phyloP scores from a whole-genome alignment of 768 basidiomycete genomes.

The Agaricus subrufescens region DNA sequence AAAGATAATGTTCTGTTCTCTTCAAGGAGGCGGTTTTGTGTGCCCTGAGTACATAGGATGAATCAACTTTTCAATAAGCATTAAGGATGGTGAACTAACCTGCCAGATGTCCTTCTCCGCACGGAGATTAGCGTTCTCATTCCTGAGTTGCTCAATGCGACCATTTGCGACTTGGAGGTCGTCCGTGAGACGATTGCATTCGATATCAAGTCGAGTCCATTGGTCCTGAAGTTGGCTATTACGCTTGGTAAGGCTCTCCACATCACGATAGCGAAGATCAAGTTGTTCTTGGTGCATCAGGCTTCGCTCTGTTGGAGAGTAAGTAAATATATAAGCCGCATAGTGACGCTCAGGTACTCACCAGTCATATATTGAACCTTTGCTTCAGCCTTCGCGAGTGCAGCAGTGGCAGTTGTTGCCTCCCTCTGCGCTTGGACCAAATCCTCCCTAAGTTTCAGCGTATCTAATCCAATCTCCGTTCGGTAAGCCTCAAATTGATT shows the following conservation, averaged over 20 bases:
- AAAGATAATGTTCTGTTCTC: conserved; percentile 78
- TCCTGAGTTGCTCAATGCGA: conserved; percentile 71
- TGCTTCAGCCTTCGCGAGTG: conserved; percentile 80
- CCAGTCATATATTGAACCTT: conserved; percentile 77
- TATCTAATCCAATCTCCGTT: conserved; percentile 77
- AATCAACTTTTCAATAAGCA: neutral
- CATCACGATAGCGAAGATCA: conserved; percentile 53
- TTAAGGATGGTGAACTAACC: conserved; percentile 37
- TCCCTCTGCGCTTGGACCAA: conserved; percentile 61
- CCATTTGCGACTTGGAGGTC: conserved; percentile 57
- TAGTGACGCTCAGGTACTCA: conserved; percentile 23
- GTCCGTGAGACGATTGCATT: conserved; percentile 63
- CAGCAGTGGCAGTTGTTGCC: conserved; percentile 55
- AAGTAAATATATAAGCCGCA: conserved; percentile 7
- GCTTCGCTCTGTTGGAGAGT: conserved; percentile 49
- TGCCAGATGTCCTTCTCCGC: conserved; percentile 95
- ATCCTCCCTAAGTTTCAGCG: conserved; percentile 69
- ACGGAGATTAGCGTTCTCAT: conserved; percentile 81
- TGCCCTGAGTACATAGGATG: conserved; percentile 41
- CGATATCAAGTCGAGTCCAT: conserved; percentile 70
- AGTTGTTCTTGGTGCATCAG: conserved; percentile 69
- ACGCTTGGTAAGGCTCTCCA: conserved; percentile 62
- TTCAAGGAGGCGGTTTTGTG: conserved; percentile 75
- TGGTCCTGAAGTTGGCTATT: conserved; percentile 73
- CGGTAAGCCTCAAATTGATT: conserved; percentile 77